These are phyloP conservation scores for Mycena amicta DNA, from an alignment of 768 basidiomycete genomes.

Conservation along the genomic window DNA sequence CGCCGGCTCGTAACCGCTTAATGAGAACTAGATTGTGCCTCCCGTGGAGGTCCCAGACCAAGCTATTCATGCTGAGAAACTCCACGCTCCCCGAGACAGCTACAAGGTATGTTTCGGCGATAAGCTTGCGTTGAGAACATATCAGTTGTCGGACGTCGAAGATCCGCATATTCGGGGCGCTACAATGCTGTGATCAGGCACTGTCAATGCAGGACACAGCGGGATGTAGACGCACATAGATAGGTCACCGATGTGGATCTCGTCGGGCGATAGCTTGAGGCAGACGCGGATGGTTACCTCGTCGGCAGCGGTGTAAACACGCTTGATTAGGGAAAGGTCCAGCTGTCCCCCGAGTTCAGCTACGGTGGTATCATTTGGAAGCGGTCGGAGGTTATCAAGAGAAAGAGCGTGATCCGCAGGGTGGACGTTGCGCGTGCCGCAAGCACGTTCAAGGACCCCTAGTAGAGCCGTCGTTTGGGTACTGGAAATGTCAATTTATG, in stretches of 20 bases:
- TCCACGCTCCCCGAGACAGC: background rate
- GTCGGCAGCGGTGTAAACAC: background rate
- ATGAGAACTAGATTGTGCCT: background rate
- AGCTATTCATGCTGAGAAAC: background rate
- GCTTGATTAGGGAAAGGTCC: background rate
- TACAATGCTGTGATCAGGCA: too few relatives aligned
- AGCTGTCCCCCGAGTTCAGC: background rate
- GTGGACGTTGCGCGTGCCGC: background rate
- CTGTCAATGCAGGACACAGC: too few relatives aligned
- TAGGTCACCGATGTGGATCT: background rate
- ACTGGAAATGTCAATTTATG: background rate
- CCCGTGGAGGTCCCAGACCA: background rate
- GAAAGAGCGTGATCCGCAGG: background rate
- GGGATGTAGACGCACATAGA: too few relatives aligned
- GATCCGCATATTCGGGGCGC: background rate
- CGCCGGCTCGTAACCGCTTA: too few relatives aligned
- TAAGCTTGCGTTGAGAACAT: background rate
- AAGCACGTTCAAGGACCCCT: background rate
- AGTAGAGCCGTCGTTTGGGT: background rate
- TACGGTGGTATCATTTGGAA: background rate
- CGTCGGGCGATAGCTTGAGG: background rate
- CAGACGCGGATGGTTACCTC: background rate
- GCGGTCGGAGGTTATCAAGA: background rate
- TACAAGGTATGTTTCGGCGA: background rate
- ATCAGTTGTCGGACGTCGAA: background rate